A percentile compares a stretch with the other conserved stretches of the same genome.
phyloP scores from a whole-genome alignment of 805 yeast species.

The Ogataea nitratoaversa region DNA sequence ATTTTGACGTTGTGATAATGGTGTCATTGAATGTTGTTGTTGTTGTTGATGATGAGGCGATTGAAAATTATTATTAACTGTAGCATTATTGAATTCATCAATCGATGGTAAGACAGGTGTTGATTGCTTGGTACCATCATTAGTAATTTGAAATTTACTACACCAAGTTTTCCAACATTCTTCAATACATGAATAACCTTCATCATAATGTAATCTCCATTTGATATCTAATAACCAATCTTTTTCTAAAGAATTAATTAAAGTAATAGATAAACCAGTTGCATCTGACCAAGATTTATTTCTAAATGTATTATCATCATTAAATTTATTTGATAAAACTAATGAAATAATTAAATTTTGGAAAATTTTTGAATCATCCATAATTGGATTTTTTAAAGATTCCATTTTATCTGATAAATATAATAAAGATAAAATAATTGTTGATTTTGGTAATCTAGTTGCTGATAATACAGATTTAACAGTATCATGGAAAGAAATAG shows the following conservation, averaged over 20 bases:
- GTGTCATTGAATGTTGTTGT: slow-evolving; percentile 5
- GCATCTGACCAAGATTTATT: slow-evolving; percentile 96
- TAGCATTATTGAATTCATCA: neutral
- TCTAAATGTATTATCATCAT: slow-evolving; percentile 94
- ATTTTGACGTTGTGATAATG: neutral
- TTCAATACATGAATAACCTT: slow-evolving; percentile 30
- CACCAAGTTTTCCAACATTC: slow-evolving; percentile 36
- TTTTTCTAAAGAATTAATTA: slow-evolving; percentile 65
- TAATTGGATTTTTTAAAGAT: slow-evolving; percentile 28
- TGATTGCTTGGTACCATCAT: neutral
- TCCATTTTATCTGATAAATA: slow-evolving; percentile 60
- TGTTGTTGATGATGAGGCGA: slow-evolving; percentile 3
- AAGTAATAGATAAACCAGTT: slow-evolving; percentile 65
- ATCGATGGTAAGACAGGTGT: slow-evolving; percentile 6
- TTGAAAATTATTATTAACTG: slow-evolving; percentile 1
- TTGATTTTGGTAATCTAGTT: slow-evolving; percentile 80
- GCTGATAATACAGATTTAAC: slow-evolving; percentile 72
- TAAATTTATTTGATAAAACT: slow-evolving; percentile 85
- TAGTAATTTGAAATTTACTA: slow-evolving; percentile 22
- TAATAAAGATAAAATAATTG: slow-evolving; percentile 75
- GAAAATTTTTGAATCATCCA: slow-evolving; percentile 40
- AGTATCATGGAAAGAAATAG: slow-evolving; percentile 51
- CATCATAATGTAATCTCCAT: slow-evolving; percentile 31
- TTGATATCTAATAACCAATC: slow-evolving; percentile 36
- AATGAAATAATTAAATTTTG: slow-evolving; percentile 61